Evolutionary conservation across 495 filamentous ascomycete species (phyloP).

Genomic region (Echria macrotheca): DNA sequence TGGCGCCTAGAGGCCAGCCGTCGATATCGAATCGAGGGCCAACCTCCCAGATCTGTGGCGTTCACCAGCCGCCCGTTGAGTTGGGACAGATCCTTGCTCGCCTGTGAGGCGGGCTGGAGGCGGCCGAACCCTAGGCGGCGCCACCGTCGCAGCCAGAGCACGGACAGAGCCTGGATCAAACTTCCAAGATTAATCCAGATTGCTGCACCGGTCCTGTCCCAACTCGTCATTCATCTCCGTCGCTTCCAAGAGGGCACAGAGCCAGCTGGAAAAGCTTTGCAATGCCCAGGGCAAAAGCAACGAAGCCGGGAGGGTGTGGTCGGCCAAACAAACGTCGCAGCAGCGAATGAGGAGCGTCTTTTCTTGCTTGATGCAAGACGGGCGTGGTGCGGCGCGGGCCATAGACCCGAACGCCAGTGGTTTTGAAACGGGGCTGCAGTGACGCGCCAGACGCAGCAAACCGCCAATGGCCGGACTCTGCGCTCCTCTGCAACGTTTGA

Average conservation of each 20-base stretch:
- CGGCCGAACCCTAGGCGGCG: no score
- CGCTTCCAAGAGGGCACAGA: neutral
- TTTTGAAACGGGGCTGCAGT: neutral
- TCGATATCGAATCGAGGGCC: neutral
- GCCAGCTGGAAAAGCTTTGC: no score
- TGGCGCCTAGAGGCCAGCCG: neutral
- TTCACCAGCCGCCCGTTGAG: neutral
- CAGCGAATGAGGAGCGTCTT: no score
- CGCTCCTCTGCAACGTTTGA: no score
- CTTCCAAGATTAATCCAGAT: conserved; percentile 1
- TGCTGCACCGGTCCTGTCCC: neutral
- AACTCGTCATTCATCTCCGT: conserved; percentile 1
- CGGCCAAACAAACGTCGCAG: no score
- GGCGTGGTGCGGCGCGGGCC: neutral
- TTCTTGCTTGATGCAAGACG: neutral
- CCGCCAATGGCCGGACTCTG: no score
- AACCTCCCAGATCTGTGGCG: neutral
- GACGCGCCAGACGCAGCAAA: neutral
- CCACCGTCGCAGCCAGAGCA: conserved; percentile 2
- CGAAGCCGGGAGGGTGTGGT: no score
- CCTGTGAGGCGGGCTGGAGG: no score
- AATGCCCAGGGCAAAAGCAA: no score
- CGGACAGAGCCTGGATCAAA: conserved; percentile 2
- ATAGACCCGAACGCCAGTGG: neutral
- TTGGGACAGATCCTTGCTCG: no score